Percentiles rank a stretch among this genome's conserved stretches.
These are phyloP conservation scores for Cladophialophora carrionii DNA, from an alignment of 2,329 filamentous ascomycete species.

Conservation along the genomic window DNA sequence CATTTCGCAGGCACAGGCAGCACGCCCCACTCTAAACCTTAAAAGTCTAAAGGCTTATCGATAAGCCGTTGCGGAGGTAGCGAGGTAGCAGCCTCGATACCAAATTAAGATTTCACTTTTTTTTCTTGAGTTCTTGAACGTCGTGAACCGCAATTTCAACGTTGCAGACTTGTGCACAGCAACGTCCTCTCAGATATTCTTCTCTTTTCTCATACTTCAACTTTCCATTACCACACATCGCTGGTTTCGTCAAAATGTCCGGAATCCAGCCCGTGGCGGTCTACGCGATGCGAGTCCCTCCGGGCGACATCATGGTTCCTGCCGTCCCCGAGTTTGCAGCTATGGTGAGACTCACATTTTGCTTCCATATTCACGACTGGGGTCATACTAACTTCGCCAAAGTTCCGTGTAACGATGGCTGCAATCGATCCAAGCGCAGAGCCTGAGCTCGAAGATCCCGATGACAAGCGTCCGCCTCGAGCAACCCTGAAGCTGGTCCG, in stretches of 20 bases:
- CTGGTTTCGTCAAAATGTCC: slow-evolving; percentile 45
- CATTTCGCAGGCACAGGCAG: not conserved
- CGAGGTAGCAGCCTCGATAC: slow-evolving; percentile 15
- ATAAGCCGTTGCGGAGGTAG: slow-evolving; percentile 25
- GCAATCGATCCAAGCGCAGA: slow-evolving; percentile 87
- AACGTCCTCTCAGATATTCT: not conserved
- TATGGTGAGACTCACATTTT: slow-evolving; percentile 64
- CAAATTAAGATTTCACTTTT: not conserved
- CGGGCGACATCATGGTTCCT: slow-evolving; percentile 79
- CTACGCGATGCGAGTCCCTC: slow-evolving; percentile 89
- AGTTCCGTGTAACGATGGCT: slow-evolving; percentile 99
- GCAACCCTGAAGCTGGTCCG: slow-evolving; percentile 92
- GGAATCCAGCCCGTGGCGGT: slow-evolving; percentile 69
- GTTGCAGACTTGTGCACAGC: not conserved
- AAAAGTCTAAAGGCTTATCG: slow-evolving; percentile 9
- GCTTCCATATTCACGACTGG: slow-evolving; percentile 8
- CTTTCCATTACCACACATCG: not conserved
- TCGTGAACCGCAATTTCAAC: not conserved
- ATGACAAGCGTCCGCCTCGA: slow-evolving; percentile 58
- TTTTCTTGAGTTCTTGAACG: not conserved
- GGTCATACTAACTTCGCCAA: slow-evolving; percentile 21
- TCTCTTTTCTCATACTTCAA: not conserved
- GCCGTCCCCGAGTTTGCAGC: slow-evolving; percentile 78
- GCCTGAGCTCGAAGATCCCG: slow-evolving; percentile 66
- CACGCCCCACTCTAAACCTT: not conserved